Evolutionary conservation across 345 rosid species (phyloP).

Genomic region (Arabidopsis suecica): DNA sequence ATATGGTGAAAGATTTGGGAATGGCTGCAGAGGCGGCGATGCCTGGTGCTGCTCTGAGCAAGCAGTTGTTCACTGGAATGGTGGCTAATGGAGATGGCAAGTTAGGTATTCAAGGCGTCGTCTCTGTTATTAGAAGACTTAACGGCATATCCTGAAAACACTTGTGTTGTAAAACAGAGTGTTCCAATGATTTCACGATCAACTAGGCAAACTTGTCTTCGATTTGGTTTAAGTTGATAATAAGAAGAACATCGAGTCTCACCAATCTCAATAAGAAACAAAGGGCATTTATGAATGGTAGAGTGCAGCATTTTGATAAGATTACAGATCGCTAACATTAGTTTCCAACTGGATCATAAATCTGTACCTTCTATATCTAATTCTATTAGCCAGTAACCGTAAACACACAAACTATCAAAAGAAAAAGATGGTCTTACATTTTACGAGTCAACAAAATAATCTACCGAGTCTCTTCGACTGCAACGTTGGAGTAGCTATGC

Average conservation of each 20-base stretch:
- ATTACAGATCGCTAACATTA: slow-evolving; percentile 8
- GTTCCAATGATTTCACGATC: neutral
- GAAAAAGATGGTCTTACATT: slow-evolving; percentile 8
- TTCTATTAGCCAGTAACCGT: slow-evolving; percentile 12
- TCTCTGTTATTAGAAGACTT: slow-evolving; percentile 73
- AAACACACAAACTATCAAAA: slow-evolving; percentile 23
- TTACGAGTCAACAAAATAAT: neutral
- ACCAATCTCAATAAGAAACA: neutral
- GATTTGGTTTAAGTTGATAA: slow-evolving; percentile 10
- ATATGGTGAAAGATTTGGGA: slow-evolving; percentile 87
- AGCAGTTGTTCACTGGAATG: slow-evolving; percentile 81
- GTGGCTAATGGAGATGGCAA: slow-evolving; percentile 81
- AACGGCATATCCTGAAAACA: slow-evolving; percentile 40
- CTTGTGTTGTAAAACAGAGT: neutral
- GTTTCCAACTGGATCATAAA: neutral
- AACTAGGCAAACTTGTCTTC: neutral
- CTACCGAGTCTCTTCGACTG: slow-evolving; percentile 56
- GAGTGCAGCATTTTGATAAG: slow-evolving; percentile 1
- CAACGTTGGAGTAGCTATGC: slow-evolving; percentile 60
- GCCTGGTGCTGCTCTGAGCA: slow-evolving; percentile 77
- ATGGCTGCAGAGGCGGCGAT: slow-evolving; percentile 59
- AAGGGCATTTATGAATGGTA: neutral
- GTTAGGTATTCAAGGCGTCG: slow-evolving; percentile 75
- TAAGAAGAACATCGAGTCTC: neutral
- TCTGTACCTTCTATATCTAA: slow-evolving; percentile 21